Evolutionary conservation across 345 rosid genomes (phyloP).

Genomic region (Microthlaspi erraticum): DNA sequence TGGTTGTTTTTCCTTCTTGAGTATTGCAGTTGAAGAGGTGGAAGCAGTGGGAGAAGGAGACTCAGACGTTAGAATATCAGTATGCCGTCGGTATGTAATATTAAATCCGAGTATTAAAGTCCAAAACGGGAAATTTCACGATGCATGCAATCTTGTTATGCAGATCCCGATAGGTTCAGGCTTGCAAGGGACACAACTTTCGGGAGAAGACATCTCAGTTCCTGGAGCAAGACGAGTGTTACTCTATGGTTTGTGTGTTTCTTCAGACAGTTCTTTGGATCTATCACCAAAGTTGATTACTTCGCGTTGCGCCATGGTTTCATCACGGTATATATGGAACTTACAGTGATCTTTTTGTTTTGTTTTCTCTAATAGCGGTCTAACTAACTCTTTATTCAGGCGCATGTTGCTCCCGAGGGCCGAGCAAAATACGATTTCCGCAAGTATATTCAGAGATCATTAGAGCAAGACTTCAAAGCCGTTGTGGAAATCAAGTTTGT

Average conservation of each 20-base stretch:
- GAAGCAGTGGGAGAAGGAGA: conserved; percentile 91
- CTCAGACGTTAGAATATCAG: conserved; percentile 76
- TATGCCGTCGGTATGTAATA: conserved; percentile 60
- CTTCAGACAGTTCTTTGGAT: conserved; percentile 68
- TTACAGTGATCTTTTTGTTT: background rate
- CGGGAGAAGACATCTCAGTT: conserved; percentile 75
- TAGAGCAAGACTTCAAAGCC: conserved; percentile 70
- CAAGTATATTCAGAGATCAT: conserved; percentile 72
- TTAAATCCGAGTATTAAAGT: background rate
- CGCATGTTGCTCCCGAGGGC: conserved; percentile 67
- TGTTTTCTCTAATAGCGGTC: background rate
- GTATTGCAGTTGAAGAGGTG: conserved; percentile 74
- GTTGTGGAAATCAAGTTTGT: conserved; percentile 69
- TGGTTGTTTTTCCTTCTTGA: background rate
- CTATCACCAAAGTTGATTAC: conserved; percentile 77
- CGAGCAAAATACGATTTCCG: conserved; percentile 63
- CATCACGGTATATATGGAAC: conserved; percentile 57
- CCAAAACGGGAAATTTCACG: background rate
- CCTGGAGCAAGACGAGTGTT: conserved; percentile 72
- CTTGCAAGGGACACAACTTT: conserved; percentile 94
- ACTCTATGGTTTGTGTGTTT: conserved; percentile 76
- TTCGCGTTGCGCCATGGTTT: conserved; percentile 83
- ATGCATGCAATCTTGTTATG: conserved; percentile 20
- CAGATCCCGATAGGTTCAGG: conserved; percentile 96
- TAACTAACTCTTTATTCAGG: conserved; percentile 48